Evolutionary conservation across 805 yeast species (phyloP).

Genomic region (Wickerhamiella qilinensis): DNA sequence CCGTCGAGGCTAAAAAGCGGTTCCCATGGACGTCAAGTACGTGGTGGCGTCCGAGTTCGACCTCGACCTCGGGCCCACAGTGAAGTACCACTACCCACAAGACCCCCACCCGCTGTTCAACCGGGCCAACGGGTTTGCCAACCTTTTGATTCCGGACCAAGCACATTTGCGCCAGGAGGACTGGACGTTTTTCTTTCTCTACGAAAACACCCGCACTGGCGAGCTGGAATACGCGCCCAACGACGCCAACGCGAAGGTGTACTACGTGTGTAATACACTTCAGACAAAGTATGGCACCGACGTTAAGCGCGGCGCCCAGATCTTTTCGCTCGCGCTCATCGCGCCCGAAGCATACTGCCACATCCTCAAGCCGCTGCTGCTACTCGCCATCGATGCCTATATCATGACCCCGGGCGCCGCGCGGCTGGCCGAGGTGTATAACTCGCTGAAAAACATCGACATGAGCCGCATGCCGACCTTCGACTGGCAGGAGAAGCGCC

Average conservation of each 20-base stretch:
- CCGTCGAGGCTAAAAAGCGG: no score
- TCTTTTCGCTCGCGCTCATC: slow-evolving; percentile 43
- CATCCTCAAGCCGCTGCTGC: slow-evolving; percentile 41
- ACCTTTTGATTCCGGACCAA: slow-evolving; percentile 45
- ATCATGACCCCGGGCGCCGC: slow-evolving; percentile 19
- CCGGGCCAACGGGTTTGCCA: slow-evolving; percentile 27
- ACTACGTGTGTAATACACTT: slow-evolving; percentile 42
- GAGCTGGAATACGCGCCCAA: slow-evolving; percentile 15
- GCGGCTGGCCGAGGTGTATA: slow-evolving; percentile 17
- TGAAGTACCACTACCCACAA: slow-evolving; percentile 44
- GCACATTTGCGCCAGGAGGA: slow-evolving; percentile 39
- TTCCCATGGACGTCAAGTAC: slow-evolving; percentile 36
- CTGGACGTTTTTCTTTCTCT: slow-evolving; percentile 35
- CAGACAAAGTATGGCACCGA: slow-evolving; percentile 29
- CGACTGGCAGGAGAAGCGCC: slow-evolving; percentile 15
- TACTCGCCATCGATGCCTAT: slow-evolving; percentile 35
- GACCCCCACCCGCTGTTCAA: slow-evolving; percentile 10
- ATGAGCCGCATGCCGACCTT: slow-evolving; percentile 17
- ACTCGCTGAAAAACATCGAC: slow-evolving; percentile 18
- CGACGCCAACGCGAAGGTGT: slow-evolving; percentile 25
- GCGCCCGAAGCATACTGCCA: slow-evolving; percentile 38
- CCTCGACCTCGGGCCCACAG: slow-evolving; percentile 52
- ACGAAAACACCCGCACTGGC: slow-evolving; percentile 7
- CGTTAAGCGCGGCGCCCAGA: slow-evolving; percentile 41
- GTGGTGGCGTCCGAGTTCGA: slow-evolving; percentile 67